Percentiles rank a stretch among this genome's conserved stretches.
These are phyloP conservation scores for Lactarius hengduanensis DNA, from an alignment of 768 basidiomycete genomes.

Conservation along the genomic window DNA sequence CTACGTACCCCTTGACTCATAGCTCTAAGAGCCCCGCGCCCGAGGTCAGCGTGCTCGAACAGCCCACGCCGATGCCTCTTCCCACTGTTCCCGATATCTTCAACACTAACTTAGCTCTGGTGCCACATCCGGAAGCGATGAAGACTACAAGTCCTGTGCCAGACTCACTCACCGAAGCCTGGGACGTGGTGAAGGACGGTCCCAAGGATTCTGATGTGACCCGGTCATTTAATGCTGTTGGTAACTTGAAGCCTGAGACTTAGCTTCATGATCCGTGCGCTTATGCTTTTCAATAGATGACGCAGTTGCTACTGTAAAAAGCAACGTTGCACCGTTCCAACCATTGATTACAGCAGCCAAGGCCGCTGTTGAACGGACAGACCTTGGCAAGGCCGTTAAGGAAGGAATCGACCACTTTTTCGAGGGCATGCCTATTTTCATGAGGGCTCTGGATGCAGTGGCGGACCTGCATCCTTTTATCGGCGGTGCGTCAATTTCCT, in stretches of 20 bases:
- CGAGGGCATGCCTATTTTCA: constrained; percentile 32
- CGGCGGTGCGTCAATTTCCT: constrained; percentile 26
- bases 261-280: not conserved
- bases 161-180: constrained; percentile 10
- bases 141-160: not conserved
- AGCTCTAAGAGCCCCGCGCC: not conserved
- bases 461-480: constrained; percentile 34
- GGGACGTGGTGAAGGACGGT: constrained; percentile 6
- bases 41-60: not conserved
- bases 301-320: not conserved
- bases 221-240: not conserved
- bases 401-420: constrained; percentile 30
- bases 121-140: not conserved
- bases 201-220: not conserved
- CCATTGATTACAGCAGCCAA: constrained; percentile 10
- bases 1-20: not conserved
- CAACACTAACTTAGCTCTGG: not conserved
- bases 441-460: constrained; percentile 35
- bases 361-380: not conserved
- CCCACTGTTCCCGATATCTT: not conserved
- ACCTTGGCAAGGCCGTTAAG: constrained; percentile 21
- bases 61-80: not conserved
- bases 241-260: not conserved
- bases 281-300: constrained; percentile 3
- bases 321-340: not conserved